Evolutionary conservation across 768 basidiomycete genomes (phyloP), one percentile per base, ranked within the genome.

Genomic region (Suillus subalutaceus): DNA sequence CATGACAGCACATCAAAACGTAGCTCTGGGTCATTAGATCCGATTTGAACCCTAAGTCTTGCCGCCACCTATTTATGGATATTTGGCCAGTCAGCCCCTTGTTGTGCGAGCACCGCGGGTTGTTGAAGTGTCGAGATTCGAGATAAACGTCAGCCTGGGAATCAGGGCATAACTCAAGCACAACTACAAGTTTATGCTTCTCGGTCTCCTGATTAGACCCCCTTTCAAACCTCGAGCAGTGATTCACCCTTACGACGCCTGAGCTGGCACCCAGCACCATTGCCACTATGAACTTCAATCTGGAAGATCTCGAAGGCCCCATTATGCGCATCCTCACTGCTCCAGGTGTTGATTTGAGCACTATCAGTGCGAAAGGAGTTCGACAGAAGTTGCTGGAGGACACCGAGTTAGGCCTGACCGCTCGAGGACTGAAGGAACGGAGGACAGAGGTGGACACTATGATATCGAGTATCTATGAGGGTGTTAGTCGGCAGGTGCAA

Each of bases 331-430:
- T 95, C 75, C 86, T 95, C 62, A 83, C 86, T 38, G 89, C 90
- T 23, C 93, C 93, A 4, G 89, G 87, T 57, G 90, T 86, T 57
- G 91, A 95, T 82, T 84, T 95, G 72, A 67, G 82, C 56, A 91
- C 90, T 56, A 92, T 95, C 77, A 92, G 89, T 74, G 95, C 94
- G 56, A 97, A 94, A 80, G 89, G 88, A 78, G 94, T 97, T 71
- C 88, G 96, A 69, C 90, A 90, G 73, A 86, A 88, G 10, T 95
- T 68, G 71, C 71, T 86, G 65, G 86, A 86, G 66, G 72, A 77
- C 38, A 65, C 65, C 63, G 79, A 67, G 83, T 87, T 76, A 10
- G 77, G 82, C 23, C 73, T 93, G 63, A 87, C 89, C 9, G 64
- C 82, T 32, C 88, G 88, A 37, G 79, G 84, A 62, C 74, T 96